Evolutionary conservation across 495 filamentous ascomycete genomes (phyloP), one percentile per base, ranked within the genome.

Genomic region (Amorphotheca resinae): DNA sequence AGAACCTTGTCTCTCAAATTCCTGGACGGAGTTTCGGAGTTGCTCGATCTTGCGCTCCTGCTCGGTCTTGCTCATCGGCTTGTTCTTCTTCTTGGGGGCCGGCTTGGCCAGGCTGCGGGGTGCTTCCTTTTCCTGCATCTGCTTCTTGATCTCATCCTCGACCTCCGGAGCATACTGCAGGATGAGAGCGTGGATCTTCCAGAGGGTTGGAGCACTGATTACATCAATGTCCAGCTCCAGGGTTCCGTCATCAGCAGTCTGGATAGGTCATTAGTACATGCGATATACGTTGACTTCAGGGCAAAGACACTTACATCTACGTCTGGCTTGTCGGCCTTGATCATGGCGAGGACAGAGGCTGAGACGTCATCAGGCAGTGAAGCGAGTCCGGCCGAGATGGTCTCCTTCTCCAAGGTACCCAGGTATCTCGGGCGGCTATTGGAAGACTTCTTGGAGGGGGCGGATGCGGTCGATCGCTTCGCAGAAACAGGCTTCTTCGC

Each of bases 51-150:
- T 82, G 7, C 79, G 76, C 57, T 95, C 87, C 62, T 98, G 91
- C 63, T 98, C 89, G 16, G 64, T 68, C 61, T 87, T 89, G 67
- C 82, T 89, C 91, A 96, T 98, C 0, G 91, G 91, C 70, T 95
- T 96, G 65, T 98, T 95, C 72, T 98, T 98, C 68, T 93, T 95
- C 12, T 81, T 73, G 62, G 84, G 85, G 11, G 73, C 58, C 0
- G 75, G 65, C 12, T 72, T 62, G 17, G 62, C 56, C 47, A 67
- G 71, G 20, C 64, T 48, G 43, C 53, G 61, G 30, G 56, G 55
- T 28, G 38, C 64, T 60, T 49, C 74, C 64, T 25, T 59, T 59
- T 46, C 60, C 57, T 44, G 41, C 45, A 37, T 52, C 45, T 23
- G 42, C 46, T 33, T 34, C 34, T 35, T 45, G 44, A 48, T 31